Conservation (phyloP, 1,139 yeast species). For the Kluyveromyces sp. region DNA sequence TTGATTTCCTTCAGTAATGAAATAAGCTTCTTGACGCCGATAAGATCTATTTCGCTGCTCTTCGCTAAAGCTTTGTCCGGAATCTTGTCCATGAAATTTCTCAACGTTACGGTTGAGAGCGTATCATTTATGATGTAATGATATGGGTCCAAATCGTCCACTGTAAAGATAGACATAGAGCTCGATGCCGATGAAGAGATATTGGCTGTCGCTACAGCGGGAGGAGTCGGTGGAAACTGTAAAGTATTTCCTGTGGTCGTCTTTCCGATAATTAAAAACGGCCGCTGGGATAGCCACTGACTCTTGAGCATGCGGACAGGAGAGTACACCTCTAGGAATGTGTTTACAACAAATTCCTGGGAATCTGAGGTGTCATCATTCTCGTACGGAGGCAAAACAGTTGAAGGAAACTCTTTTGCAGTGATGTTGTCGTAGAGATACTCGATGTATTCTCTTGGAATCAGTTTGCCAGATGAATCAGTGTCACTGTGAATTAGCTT, state of each 20-base stretch:
- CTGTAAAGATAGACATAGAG: slow-evolving; percentile 13
- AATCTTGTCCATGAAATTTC: slow-evolving; percentile 9
- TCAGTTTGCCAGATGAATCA: slow-evolving; percentile 32
- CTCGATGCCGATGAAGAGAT: slow-evolving; percentile 14
- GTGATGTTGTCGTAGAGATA: slow-evolving; percentile 62
- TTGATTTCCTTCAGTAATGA: slow-evolving; percentile 24
- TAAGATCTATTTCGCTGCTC: not conserved
- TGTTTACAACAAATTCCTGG: slow-evolving; percentile 6
- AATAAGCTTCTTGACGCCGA: slow-evolving; percentile 18
- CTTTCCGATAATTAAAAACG: slow-evolving; percentile 4
- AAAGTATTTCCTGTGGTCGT: not conserved
- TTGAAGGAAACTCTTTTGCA: slow-evolving; percentile 43
- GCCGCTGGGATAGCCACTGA: slow-evolving; percentile 8
- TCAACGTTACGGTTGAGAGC: slow-evolving; percentile 15
- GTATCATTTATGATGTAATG: slow-evolving; percentile 22
- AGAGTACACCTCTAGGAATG: slow-evolving; percentile 3
- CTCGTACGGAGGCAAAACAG: slow-evolving; percentile 13
- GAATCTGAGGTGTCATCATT: slow-evolving; percentile 6
- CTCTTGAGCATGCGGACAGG: slow-evolving; percentile 7
- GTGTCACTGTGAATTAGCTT: slow-evolving; percentile 35
- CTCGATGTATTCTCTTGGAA: slow-evolving; percentile 38
- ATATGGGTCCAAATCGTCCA: slow-evolving; percentile 28
- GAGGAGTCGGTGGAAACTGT: slow-evolving; percentile 3
- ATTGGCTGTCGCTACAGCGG: not conserved
- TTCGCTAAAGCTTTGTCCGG: slow-evolving; percentile 15